Percentiles rank a stretch among this genome's conserved stretches.
These are phyloP conservation scores for Cyclaneusma minus DNA, from an alignment of 2,329 filamentous ascomycete genomes.

Conservation along the genomic window DNA sequence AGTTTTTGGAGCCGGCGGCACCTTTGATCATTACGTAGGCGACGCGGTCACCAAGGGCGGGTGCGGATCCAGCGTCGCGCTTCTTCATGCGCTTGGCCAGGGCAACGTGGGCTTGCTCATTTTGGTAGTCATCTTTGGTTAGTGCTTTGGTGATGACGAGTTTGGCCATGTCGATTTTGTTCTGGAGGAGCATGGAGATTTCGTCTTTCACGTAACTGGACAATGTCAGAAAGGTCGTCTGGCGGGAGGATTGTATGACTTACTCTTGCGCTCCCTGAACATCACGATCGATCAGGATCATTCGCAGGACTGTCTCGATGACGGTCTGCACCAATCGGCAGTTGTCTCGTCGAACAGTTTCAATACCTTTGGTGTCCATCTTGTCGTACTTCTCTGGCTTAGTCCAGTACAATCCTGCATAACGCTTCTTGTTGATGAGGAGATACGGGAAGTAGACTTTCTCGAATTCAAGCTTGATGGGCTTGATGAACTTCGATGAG, in stretches of 20 bases:
- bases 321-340: conserved; percentile 91
- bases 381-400: conserved; percentile 91
- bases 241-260: conserved; percentile 23
- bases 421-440: conserved; percentile 99
- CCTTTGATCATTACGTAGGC: conserved; percentile 97
- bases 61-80: conserved; percentile 86
- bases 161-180: conserved; percentile 98
- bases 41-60: conserved; percentile 84
- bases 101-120: conserved; percentile 91
- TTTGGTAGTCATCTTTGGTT: conserved; percentile 76
- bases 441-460: conserved; percentile 98
- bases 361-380: conserved; percentile 99
- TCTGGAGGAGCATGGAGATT: conserved; percentile 88
- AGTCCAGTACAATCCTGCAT: conserved; percentile 96
- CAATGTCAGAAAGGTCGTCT: conserved; percentile 21
- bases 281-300: conserved; percentile 90
- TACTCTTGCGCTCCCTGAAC: conserved; percentile 85
- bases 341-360: conserved; percentile 94
- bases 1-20: conserved; percentile 78
- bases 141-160: conserved; percentile 97
- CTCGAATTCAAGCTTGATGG: conserved; percentile 98
- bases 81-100: conserved; percentile 94
- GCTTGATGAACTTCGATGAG: conserved; percentile 83
- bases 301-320: conserved; percentile 88
- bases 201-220: conserved; percentile 85